Evolutionary conservation across 2,329 filamentous ascomycete species (phyloP), one percentile per base, ranked within the genome.

Genomic region (Thelonectria blattea): DNA sequence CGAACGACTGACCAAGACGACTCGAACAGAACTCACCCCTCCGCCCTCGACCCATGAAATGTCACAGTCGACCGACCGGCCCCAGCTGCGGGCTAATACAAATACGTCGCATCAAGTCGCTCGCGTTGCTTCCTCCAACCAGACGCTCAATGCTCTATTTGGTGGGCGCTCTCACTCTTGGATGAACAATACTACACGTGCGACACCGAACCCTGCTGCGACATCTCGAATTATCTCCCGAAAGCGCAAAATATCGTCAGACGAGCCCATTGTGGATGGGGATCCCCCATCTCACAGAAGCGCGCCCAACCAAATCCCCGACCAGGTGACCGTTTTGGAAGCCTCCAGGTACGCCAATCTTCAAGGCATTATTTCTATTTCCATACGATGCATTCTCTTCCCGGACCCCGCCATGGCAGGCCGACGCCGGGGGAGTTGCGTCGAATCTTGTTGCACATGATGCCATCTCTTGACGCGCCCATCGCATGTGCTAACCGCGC

Each of bases 71-170:
- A 43, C 57, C 56, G 64, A 58, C 11, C 46, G 62, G 53, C 58
- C 52, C 55, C 62, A 60, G 61, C 45, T 62, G 52, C 49, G 62
- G 68, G 62, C 65, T 47, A 54, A 46, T 52, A 47, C 65, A 52
- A 56, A 46, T 52, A 49, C 56, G 49, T 34, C 46, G n/a, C 50
- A 58, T 32, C 61, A 65, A 49, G 46, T 65, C 52, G 61, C 52
- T 41, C 74, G 76, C 61, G 71, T 80, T 59, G 74, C 75, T 24
- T 73, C 73, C 22, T 76, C 76, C 5, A 81, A 81, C 66, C 73
- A 75, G 47, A 80, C 79, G 1, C 53, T 78, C 53, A 77, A 79
- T 59, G 61, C 72, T 24, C 78, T 78, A 63, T 67, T 80, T 20
- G 75, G 77, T 42, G 71, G 73, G 49, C 74, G 72, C 45, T 72